A percentile compares a stretch with the other conserved stretches of the same genome.
Conservation (phyloP, 129 eudicot species). For the Artemisia argyi region DNA sequence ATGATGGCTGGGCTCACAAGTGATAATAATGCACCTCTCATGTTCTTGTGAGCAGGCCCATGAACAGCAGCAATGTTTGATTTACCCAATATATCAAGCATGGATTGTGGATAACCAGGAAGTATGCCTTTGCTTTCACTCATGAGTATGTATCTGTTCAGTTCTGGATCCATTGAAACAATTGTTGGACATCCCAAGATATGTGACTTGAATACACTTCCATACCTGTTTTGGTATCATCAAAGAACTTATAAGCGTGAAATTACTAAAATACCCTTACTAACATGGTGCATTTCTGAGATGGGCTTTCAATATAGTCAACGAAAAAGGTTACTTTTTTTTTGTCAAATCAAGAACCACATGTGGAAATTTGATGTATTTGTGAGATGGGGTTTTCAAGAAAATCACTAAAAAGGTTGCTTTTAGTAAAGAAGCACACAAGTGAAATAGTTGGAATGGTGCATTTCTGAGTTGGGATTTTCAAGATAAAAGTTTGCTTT, state of each 20-base stretch:
- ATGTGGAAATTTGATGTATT: slow-evolving; percentile 16
- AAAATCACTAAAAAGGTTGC: slow-evolving; percentile 23
- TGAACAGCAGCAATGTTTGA: slow-evolving; percentile 99
- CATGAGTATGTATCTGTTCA: slow-evolving; percentile 77
- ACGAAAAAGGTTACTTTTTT: slow-evolving; percentile 12
- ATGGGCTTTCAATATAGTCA: slow-evolving; percentile 26
- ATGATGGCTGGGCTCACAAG: slow-evolving; percentile 81
- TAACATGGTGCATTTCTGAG: slow-evolving; percentile 30
- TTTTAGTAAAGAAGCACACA: slow-evolving; percentile 11
- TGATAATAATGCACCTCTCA: slow-evolving; percentile 95
- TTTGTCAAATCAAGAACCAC: slow-evolving; percentile 17
- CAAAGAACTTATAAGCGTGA: not conserved
- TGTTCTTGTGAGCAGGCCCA: slow-evolving; percentile 93
- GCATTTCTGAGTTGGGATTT: slow-evolving; percentile 10
- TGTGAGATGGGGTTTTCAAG: slow-evolving; percentile 18
- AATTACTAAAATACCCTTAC: not conserved
- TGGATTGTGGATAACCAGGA: slow-evolving; percentile 98
- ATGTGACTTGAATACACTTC: slow-evolving; percentile 86
- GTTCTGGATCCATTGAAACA: slow-evolving; percentile 95
- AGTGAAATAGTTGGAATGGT: not conserved
- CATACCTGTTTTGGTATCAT: slow-evolving; percentile 49
- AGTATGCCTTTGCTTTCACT: slow-evolving; percentile 88
- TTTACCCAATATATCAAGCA: slow-evolving; percentile 95
- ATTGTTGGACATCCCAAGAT: slow-evolving; percentile 92
- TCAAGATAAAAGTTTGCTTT: not conserved